phyloP scores from a whole-genome alignment of 495 filamentous ascomycete species.

The Penicillium angulare region DNA sequence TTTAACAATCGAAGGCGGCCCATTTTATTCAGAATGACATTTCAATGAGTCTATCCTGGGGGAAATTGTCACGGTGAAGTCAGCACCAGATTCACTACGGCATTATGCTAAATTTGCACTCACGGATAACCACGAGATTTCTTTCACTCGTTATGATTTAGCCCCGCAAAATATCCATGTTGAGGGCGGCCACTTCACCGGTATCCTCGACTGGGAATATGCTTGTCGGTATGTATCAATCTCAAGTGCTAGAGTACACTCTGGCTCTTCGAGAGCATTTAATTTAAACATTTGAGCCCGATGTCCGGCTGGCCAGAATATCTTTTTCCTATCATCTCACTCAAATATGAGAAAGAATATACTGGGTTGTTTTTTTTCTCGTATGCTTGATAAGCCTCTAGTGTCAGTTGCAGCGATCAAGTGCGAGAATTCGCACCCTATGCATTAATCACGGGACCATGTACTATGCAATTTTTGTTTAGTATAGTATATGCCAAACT shows the following conservation, averaged over 20 bases:
- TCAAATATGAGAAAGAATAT: constrained; percentile 13
- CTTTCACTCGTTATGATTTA: constrained; percentile 21
- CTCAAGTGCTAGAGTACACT: constrained; percentile 11
- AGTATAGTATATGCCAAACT: too few relatives aligned
- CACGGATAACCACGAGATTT: constrained; percentile 21
- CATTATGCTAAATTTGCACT: constrained; percentile 22
- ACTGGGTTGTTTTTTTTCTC: constrained; percentile 9
- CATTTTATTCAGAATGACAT: constrained; percentile 21
- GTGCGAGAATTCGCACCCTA: too few relatives aligned
- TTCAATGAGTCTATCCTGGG: constrained; percentile 29
- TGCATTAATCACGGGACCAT: too few relatives aligned
- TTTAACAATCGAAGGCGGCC: constrained; percentile 19
- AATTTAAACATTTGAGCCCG: constrained; percentile 5
- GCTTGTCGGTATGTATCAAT: constrained; percentile 17
- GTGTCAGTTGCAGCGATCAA: too few relatives aligned
- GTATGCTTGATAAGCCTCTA: too few relatives aligned
- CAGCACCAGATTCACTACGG: constrained; percentile 13
- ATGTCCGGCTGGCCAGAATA: constrained; percentile 17
- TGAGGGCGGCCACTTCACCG: constrained; percentile 14
- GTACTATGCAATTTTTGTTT: too few relatives aligned
- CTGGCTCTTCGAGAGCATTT: constrained; percentile 2
- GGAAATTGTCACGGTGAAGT: constrained; percentile 11
- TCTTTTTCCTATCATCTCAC: constrained; percentile 13
- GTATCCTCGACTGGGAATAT: constrained; percentile 18
- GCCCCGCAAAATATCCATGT: constrained; percentile 21